Evolutionary conservation across 2,329 filamentous ascomycete species (phyloP), one percentile per base, ranked within the genome.

Genomic region (Rhynchosporium secalis): DNA sequence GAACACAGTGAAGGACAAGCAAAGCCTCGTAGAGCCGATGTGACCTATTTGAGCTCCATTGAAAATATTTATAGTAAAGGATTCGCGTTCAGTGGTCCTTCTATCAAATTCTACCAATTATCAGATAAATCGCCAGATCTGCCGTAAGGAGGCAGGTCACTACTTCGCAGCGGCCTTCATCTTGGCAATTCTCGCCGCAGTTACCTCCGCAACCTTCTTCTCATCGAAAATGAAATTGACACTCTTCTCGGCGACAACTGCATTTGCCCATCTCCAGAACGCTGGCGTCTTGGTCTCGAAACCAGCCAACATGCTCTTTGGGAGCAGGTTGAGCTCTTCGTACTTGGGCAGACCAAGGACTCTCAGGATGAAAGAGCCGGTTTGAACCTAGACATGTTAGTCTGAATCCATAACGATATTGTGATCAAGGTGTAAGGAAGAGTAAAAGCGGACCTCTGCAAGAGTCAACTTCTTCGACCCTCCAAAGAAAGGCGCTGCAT

Each of bases 261-360:
- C 82, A 62, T 84, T 76, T 0, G 83, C 84, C 89, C 90, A 93
- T 66, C 82, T 84, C 71, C 80, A 81, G 72, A 90, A 91, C 61
- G 82, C 83, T 1, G 89, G 89, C n/a, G 87, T 76, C 61, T 79
- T 78, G 62, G 81, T 74, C 62, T 78, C 76, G 60, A 88, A 75
- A 26, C 76, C 78, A 55, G 75, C 72, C 52, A 76, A 71, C 60
- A 86, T 72, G 29, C 72, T 80, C 67, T 70, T 72, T 0, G 84
- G 86, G 60, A 85, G 73, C 15, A 91, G 62, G 1, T 78, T 79
- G n/a, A 90, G 62, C 0, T 78, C 79, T 41, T 78, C 78, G 28
- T 83, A 76, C 70, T 86, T 85, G 0, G 80, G 71, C 33, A 49
- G 20, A 7, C 29, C n/a, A 49, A 86, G 78, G 26, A 87, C 72